A percentile compares a stretch with the other conserved stretches of the same genome.
Evolutionary conservation across 495 filamentous ascomycete species (phyloP).

Genomic region (Pyronema domesticum): DNA sequence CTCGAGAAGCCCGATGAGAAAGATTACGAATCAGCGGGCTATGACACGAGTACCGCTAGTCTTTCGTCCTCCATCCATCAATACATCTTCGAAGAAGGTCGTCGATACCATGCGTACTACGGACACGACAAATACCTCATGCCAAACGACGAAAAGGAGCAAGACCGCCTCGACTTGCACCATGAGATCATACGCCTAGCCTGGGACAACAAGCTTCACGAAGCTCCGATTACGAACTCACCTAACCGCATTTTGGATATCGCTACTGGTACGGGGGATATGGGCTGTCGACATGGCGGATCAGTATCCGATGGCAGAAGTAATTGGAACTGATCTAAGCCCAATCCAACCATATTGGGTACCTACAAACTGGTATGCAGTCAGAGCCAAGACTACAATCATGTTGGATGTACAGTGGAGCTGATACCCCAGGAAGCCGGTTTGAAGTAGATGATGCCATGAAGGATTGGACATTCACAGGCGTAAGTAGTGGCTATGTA

Average conservation of each 20-base stretch:
- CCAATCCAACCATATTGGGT: too few relatives aligned
- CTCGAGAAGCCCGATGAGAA: background rate
- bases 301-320: too few relatives aligned
- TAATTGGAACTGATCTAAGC: too few relatives aligned
- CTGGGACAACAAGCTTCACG: slow-evolving; percentile 6
- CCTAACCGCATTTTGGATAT: slow-evolving; percentile 9
- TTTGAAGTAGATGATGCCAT: too few relatives aligned
- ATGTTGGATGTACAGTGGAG: too few relatives aligned
- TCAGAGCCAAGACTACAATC: too few relatives aligned
- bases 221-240: background rate
- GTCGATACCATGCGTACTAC: background rate
- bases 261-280: slow-evolving; percentile 17
- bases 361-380: too few relatives aligned
- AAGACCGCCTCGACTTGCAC: slow-evolving; percentile 33
- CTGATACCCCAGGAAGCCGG: too few relatives aligned
- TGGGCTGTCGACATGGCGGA: slow-evolving; percentile 25
- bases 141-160: background rate
- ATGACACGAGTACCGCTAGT: background rate
- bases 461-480: too few relatives aligned
- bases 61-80: background rate
- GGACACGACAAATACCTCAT: background rate
- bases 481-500: too few relatives aligned
- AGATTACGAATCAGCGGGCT: background rate
- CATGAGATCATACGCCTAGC: slow-evolving; percentile 38
- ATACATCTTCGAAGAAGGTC: background rate